A percentile compares a stretch with the other conserved stretches of the same genome.
Conservation (phyloP, 805 yeast genomes). For the Yarrowia hollandica region DNA sequence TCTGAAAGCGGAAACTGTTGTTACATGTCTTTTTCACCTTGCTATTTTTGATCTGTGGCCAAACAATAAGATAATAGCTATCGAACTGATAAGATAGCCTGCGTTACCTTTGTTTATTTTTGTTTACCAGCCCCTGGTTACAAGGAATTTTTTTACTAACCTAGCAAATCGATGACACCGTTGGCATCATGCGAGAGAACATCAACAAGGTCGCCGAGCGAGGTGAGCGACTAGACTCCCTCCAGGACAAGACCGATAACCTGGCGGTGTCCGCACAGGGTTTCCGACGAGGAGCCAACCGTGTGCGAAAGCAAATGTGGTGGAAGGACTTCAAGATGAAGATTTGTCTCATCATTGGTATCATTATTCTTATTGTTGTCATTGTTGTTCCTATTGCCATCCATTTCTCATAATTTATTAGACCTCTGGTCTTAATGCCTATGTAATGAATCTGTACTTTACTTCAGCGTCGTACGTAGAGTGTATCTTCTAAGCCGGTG, state of each 20-base stretch:
- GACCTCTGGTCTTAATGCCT: slow-evolving; percentile 25
- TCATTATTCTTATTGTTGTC: slow-evolving; percentile 55
- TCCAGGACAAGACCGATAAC: slow-evolving; percentile 91
- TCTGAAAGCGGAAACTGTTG: too few species aligned
- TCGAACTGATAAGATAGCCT: too few species aligned
- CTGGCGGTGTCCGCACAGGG: slow-evolving; percentile 91
- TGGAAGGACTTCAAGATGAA: slow-evolving; percentile 97
- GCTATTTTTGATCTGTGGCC: too few species aligned
- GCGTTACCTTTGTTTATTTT: too few species aligned
- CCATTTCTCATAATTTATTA: slow-evolving; percentile 27
- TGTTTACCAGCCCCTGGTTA: too few species aligned
- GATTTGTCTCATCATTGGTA: slow-evolving; percentile 77
- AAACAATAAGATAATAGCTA: too few species aligned
- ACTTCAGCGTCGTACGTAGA: too few species aligned
- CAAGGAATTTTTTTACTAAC: slow-evolving; percentile 30
- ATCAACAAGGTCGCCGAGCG: slow-evolving; percentile 92
- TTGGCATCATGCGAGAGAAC: slow-evolving; percentile 96
- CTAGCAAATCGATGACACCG: slow-evolving; percentile 89
- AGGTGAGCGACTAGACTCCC: slow-evolving; percentile 89
- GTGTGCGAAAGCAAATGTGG: slow-evolving; percentile 99
- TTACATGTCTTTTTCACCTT: too few species aligned
- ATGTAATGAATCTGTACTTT: slow-evolving; percentile 28
- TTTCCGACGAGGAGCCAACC: slow-evolving; percentile 93
- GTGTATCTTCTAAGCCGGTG: too few species aligned
- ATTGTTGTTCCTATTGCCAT: slow-evolving; percentile 29